phyloP scores from a whole-genome alignment of 2,329 filamentous ascomycete genomes.

The Hypoxylon sp. region DNA sequence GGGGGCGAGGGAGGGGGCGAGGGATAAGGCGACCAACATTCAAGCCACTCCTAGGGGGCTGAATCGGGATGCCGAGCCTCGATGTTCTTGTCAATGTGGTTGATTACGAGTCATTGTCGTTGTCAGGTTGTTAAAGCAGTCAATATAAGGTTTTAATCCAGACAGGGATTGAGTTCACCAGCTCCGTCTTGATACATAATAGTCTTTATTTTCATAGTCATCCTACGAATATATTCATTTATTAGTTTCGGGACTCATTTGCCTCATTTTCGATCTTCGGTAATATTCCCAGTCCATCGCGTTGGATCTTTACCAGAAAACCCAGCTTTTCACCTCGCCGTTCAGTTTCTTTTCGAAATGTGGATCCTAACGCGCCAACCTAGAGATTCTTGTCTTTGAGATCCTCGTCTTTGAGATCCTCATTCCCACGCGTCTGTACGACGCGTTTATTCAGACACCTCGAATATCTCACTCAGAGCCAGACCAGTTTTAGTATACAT shows the following conservation, averaged over 20 bases:
- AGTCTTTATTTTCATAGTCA: neutral
- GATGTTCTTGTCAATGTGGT: neutral
- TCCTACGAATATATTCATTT: neutral
- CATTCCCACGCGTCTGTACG: neutral
- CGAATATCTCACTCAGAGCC: neutral
- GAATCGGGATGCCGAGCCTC: neutral
- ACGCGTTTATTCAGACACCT: neutral
- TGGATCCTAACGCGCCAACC: neutral
- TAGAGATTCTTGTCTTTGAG: neutral
- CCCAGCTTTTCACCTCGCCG: neutral
- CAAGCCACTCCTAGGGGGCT: neutral
- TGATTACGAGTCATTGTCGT: slow-evolving; percentile 26
- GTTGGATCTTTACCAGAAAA: neutral
- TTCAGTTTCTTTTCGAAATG: neutral
- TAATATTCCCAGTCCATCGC: neutral
- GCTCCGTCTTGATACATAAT: slow-evolving; percentile 1
- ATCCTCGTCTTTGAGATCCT: neutral
- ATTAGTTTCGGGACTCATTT: neutral
- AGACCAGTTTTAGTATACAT: neutral
- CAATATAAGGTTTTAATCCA: slow-evolving; percentile 20
- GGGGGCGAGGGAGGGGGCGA: neutral
- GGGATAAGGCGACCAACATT: slow-evolving; percentile 20
- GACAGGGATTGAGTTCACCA: slow-evolving; percentile 9
- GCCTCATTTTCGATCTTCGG: neutral
- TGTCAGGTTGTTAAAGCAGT: slow-evolving; percentile 12